Percentiles rank a stretch among this genome's conserved stretches.
These are phyloP conservation scores for Candida oleophila DNA, from an alignment of 805 yeast species.

Conservation along the genomic window DNA sequence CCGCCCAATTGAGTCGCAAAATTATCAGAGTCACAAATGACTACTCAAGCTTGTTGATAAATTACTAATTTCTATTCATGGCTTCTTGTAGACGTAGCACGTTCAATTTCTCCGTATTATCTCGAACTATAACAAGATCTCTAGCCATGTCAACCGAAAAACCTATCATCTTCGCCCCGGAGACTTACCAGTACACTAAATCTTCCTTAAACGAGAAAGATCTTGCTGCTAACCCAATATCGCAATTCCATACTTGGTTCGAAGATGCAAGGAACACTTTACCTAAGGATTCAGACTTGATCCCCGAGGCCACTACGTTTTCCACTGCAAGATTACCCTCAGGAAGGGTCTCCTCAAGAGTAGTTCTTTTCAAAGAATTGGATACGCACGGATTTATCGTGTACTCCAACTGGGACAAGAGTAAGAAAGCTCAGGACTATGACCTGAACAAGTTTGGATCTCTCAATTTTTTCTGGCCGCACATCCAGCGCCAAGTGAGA, in stretches of 20 bases:
- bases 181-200: slow-evolving; percentile 83
- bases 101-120: not conserved
- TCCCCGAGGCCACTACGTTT: slow-evolving; percentile 85
- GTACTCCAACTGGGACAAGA: slow-evolving; percentile 88
- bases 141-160: slow-evolving; percentile 12
- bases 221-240: slow-evolving; percentile 59
- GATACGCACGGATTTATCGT: slow-evolving; percentile 82
- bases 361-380: slow-evolving; percentile 85
- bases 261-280: slow-evolving; percentile 54
- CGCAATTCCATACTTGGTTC: slow-evolving; percentile 85
- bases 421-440: slow-evolving; percentile 77
- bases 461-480: slow-evolving; percentile 89
- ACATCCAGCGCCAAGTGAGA: slow-evolving; percentile 86
- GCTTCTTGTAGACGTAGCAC: not conserved
- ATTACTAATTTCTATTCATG: not conserved
- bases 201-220: slow-evolving; percentile 55
- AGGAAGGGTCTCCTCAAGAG: slow-evolving; percentile 85
- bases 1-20: too few relatives aligned
- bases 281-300: slow-evolving; percentile 42
- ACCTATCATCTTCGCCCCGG: slow-evolving; percentile 68
- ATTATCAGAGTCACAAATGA: not conserved
- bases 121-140: not conserved
- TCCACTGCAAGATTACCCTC: slow-evolving; percentile 86
- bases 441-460: slow-evolving; percentile 76
- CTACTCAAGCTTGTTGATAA: not conserved